Evolutionary conservation across 345 rosid species (phyloP).

Genomic region (Corchorus olitorius): DNA sequence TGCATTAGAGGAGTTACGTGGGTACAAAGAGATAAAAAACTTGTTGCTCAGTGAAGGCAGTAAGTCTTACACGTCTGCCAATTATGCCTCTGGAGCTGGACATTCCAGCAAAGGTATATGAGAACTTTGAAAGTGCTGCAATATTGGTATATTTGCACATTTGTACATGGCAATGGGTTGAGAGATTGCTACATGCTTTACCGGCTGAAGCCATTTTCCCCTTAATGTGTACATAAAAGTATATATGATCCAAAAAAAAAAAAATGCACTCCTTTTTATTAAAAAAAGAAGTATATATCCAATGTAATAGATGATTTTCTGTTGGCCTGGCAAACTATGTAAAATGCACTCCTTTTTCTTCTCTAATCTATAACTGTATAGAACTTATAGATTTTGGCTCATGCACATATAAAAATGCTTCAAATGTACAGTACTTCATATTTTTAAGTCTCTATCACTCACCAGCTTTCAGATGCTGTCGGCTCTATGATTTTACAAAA

Average conservation of each 20-base stretch:
- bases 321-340: slow-evolving; percentile 22
- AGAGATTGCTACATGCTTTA: slow-evolving; percentile 21
- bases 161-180: slow-evolving; percentile 32
- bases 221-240: slow-evolving; percentile 3
- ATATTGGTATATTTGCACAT: slow-evolving; percentile 25
- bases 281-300: not conserved
- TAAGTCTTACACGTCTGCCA: slow-evolving; percentile 30
- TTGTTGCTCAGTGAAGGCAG: slow-evolving; percentile 56
- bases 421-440: not conserved
- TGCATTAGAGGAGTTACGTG: slow-evolving; percentile 80
- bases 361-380: slow-evolving; percentile 4
- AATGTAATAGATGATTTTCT: not conserved
- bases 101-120: slow-evolving; percentile 23
- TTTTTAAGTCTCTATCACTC: not conserved
- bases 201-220: slow-evolving; percentile 10
- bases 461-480: not conserved
- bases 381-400: not conserved
- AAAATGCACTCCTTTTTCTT: not conserved
- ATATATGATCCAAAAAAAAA: no score
- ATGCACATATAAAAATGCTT: not conserved
- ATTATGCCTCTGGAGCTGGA: slow-evolving; percentile 21
- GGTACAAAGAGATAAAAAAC: slow-evolving; percentile 68
- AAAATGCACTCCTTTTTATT: no score
- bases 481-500: not conserved
- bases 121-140: slow-evolving; percentile 6